Evolutionary conservation across 2,329 filamentous ascomycete genomes (phyloP), one percentile per base, ranked within the genome.

Genomic region (Colletotrichum viniferum): DNA sequence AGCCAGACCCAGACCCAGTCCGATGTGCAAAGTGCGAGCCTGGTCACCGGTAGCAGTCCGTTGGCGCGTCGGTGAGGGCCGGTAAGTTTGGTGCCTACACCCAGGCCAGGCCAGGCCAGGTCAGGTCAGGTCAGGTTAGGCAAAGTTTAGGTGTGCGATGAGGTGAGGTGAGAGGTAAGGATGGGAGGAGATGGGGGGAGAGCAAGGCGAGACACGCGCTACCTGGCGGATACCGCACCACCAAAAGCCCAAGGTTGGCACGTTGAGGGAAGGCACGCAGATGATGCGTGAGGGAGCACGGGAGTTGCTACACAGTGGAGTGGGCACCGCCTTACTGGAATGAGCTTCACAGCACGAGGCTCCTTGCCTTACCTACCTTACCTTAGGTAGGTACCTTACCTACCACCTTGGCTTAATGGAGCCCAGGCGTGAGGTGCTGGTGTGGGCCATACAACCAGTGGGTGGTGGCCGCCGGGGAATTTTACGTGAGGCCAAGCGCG

Each of bases 231-330:
- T 43, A 43, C 38, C 26, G 21, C 24, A 52, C 18, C 63, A 58
- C 43, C 43, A 28, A 70, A 69, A 34, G 26, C 14, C 21, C 38
- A 43, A 73, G 55, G 64, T n/a, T 61, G 30, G 26, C 56, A 60
- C 56, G 56, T 32, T 30, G 56, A 60, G 56, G 16, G 26, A 60
- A 71, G 30, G 64, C 30, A 73, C 34, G 56, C 65, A 69, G 66
- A 73, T 68, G 56, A 56, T 69, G 71, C 55, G 71, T 52, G 67
- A 73, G 71, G 71, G 52, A 66, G 48, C 38, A 65, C 56, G 34
- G 56, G 36, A 52, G 38, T n/a, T 43, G 38, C 38, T 43, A n/a
- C 38, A n/a, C 38, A 43, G 38, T 43, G 38, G 38, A 43, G 38
- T 43, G 18, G 38, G n/a, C 18, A 43, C 38, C 38, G 38, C 18